Conservation (phyloP, 805 yeast genomes). For the Zygoascus biomembranicola region DNA sequence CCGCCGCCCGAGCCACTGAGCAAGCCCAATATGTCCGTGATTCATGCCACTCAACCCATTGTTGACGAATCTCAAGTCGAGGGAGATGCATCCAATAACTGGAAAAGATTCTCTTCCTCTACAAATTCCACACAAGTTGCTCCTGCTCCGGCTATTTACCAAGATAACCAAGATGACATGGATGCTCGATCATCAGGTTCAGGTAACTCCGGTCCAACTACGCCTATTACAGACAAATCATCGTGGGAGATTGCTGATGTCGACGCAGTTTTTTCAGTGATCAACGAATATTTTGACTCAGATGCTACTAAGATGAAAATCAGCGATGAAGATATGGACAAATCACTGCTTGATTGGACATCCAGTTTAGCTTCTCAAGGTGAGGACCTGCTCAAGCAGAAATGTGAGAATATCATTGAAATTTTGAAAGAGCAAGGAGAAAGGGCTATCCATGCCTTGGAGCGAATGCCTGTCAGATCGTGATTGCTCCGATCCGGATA, state of each 20-base stretch:
- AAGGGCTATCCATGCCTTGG: conserved; percentile 39
- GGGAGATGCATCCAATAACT: background rate
- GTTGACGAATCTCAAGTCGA: conserved; percentile 1
- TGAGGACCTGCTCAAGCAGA: conserved; percentile 37
- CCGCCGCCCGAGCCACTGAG: background rate
- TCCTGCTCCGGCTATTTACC: background rate
- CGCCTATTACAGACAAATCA: background rate
- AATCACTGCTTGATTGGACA: conserved; percentile 70
- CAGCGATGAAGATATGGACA: conserved; percentile 40
- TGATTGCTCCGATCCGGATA: background rate
- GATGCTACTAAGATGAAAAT: conserved; percentile 10
- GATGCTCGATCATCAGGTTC: background rate
- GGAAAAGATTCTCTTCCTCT: conserved; percentile 2
- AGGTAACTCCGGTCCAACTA: background rate
- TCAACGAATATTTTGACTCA: background rate
- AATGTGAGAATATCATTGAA: conserved; percentile 40
- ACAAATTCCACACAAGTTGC: background rate
- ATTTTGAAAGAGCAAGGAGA: conserved; percentile 42
- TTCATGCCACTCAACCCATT: background rate
- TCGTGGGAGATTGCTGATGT: background rate
- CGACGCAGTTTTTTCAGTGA: conserved; percentile 1
- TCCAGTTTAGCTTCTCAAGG: conserved; percentile 47
- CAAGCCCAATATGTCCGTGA: background rate
- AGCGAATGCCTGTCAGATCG: conserved; percentile 1
- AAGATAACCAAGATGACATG: background rate